phyloP scores from a whole-genome alignment of 345 rosid species.

The Salix brachista region DNA sequence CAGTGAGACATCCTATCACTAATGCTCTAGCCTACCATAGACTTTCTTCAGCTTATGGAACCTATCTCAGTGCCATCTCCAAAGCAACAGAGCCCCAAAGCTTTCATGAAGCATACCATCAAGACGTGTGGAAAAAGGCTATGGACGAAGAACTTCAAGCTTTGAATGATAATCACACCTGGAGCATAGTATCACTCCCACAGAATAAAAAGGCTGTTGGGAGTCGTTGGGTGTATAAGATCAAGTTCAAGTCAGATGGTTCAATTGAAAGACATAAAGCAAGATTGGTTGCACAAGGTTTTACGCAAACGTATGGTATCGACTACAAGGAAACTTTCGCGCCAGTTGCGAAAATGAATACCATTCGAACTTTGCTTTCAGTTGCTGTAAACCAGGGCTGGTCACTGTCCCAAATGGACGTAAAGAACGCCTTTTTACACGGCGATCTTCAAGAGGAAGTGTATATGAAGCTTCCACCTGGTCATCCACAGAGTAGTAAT shows the following conservation, averaged over 20 bases:
- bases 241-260: background rate
- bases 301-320: background rate
- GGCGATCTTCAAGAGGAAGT: background rate
- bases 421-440: background rate
- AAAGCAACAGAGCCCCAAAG: background rate
- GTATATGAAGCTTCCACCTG: background rate
- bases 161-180: background rate
- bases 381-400: no score
- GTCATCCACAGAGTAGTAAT: background rate
- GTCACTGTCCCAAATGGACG: no score
- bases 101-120: background rate
- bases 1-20: no score
- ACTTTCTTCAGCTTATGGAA: background rate
- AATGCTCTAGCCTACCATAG: no score
- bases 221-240: background rate
- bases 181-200: background rate
- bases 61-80: background rate
- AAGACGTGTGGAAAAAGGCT: background rate
- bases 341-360: no score
- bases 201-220: background rate
- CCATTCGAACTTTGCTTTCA: no score
- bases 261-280: background rate
- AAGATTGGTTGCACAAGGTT: background rate
- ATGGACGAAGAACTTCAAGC: background rate
- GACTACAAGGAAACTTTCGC: background rate